phyloP scores from a whole-genome alignment of 2,329 filamentous ascomycete species.

The Fonsecaea monophora region DNA sequence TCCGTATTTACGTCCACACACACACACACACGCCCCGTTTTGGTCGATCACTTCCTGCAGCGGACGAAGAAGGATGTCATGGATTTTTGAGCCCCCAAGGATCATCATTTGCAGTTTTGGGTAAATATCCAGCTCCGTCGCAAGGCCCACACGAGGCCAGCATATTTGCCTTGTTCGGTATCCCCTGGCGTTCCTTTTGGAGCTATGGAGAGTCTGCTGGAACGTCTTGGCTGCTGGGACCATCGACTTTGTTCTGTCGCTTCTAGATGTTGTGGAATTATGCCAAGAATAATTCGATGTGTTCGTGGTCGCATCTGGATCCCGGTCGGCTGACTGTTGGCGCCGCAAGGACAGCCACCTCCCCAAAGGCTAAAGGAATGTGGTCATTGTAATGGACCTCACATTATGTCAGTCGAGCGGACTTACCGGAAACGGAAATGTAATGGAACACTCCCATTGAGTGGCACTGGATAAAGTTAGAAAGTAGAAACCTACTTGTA shows the following conservation, averaged over 20 bases:
- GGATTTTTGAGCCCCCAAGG: not conserved
- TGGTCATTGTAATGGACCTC: not conserved
- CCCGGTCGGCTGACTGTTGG: not conserved
- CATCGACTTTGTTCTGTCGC: not conserved
- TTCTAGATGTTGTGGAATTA: not conserved
- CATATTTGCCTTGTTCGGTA: conserved; percentile 3
- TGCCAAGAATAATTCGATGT: not conserved
- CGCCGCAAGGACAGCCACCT: not conserved
- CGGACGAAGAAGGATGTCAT: not conserved
- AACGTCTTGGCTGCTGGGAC: not conserved
- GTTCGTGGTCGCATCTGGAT: not conserved
- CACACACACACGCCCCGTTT: not conserved
- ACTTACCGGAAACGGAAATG: conserved; percentile 6
- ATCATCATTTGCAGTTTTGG: not conserved
- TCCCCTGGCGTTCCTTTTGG: not conserved
- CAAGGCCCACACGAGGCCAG: not conserved
- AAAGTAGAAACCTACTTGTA: not conserved
- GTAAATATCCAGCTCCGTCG: not conserved
- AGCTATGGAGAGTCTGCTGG: not conserved
- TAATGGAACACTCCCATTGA: not conserved
- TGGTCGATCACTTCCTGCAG: not conserved
- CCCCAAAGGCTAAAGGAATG: not conserved
- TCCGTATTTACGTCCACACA: not conserved
- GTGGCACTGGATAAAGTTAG: not conserved
- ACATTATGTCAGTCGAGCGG: not conserved